Evolutionary conservation across 2,329 filamentous ascomycete species (phyloP), one percentile per base, ranked within the genome.

Genomic region (Pseudogymnoascus sp.): DNA sequence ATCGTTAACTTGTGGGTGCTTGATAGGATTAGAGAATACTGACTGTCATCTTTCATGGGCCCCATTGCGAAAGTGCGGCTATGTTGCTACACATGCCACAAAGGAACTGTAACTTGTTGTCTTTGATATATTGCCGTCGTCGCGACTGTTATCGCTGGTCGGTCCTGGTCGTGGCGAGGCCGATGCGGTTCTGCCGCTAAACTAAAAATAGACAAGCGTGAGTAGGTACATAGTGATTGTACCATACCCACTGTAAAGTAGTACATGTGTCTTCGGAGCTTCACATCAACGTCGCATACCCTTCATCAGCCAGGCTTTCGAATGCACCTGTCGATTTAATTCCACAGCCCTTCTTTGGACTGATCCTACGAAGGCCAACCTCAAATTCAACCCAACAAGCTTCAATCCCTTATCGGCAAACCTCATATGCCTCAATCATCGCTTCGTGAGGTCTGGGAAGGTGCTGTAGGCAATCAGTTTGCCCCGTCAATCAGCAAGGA

Each of bases 361-460:
- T 56, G 50, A 28, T 56, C 25, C 28, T 56, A 56, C 50, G 11
- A 56, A 56, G 50, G 10, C 16, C n/a, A 56, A 34, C 10, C n/a
- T 12, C 16, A 56, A 34, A 18, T 18, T 18, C 50, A 34, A 5
- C 28, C 28, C 50, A 60, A 40, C 34, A 40, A 60, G 59, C 59
- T 60, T 42, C 59, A 60, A 40, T 42, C 12, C 21, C 18, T 38
- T n/a, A 60, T 62, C 28, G 23, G 10, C 40, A 25, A 34, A 23
- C 34, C 25, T 37, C 61, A 59, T 65, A 62, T 60, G 59, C 34
- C 34, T 42, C 59, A 60, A 60, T 85, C 87, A 73, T 91, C 90
- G 82, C 81, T 96, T 77, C 87, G 89, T 78, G 87, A 95, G 77
- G 84, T 96, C 80, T 97, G 93, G 93, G 89, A 96, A 83, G 90